Evolutionary conservation across 2,329 filamentous ascomycete genomes (phyloP), one percentile per base, ranked within the genome.

Genomic region (Nemania sp.): DNA sequence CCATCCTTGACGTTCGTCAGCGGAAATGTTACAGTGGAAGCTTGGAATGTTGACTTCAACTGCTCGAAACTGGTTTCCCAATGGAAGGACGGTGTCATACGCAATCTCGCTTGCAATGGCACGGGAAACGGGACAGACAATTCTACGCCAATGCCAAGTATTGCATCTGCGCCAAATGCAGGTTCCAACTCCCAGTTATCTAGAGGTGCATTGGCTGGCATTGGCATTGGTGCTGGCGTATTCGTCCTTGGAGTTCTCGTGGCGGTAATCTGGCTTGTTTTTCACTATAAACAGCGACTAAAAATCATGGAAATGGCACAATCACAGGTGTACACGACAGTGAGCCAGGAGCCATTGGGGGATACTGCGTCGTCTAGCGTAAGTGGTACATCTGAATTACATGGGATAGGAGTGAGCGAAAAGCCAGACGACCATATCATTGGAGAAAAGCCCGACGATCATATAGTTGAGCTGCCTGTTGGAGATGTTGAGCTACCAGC

Each of bases 11-110:
- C 18, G 5, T 24, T 24, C n/a, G 59, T 55, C 22, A 18, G 45
- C 1, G 68, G 65, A 1, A 66, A 55, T 13, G 62, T 66, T 38
- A 59, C 45, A 0, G 47, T 68, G 11, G 66, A 70, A 35, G 45
- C 68, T 0, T 62, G 60, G 66, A 68, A 70, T 45, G 62, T 58
- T 45, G 41, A 41, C 41, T 70, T 70, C 29, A 62, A 70, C 43
- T 70, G 68, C 45, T 70, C 68, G 26, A 66, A 64, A 18, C 15
- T 70, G 18, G 26, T 66, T 5, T 22, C 59, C 4, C 66, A 70
- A 47, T 63, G 26, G 26, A 32, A 49, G 20, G 35, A 62, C 15
- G n/a, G 38, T 1, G 56, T 38, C 5, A 67, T 70, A 15, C 41
- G 60, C 7, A 65, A 52, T 20, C 56, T 70, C 0, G 4, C 24